Evolutionary conservation across 768 basidiomycete species (phyloP).

Genomic region (Galerina sulciceps): DNA sequence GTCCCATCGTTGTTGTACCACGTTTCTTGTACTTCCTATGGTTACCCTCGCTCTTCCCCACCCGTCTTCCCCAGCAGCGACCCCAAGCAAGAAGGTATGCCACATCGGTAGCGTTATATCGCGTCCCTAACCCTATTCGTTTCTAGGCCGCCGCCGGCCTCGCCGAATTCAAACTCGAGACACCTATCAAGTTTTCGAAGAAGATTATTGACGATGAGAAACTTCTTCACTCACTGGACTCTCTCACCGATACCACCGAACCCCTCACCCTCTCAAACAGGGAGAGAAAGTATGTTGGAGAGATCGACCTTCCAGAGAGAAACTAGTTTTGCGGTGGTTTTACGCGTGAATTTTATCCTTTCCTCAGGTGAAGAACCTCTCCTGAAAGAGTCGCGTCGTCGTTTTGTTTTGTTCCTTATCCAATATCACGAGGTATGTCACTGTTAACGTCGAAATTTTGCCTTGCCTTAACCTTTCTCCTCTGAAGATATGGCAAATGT

Average conservation of each 20-base stretch:
- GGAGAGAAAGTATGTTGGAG: constrained; percentile 64
- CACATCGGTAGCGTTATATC: not conserved
- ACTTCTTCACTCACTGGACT: constrained; percentile 37
- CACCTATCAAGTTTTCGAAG: constrained; percentile 38
- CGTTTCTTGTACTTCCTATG: constrained; percentile 28
- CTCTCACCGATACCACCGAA: constrained; percentile 37
- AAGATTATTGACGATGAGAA: constrained; percentile 39
- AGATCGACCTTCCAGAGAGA: constrained; percentile 71
- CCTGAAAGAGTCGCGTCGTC: constrained; percentile 75
- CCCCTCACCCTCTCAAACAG: constrained; percentile 30
- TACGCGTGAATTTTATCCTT: constrained; percentile 21
- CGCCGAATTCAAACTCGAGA: constrained; percentile 44
- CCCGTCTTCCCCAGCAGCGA: constrained; percentile 36
- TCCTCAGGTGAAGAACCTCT: constrained; percentile 79
- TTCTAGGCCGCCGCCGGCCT: constrained; percentile 47
- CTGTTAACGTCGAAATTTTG: not conserved
- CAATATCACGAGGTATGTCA: constrained; percentile 83
- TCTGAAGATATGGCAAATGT: constrained; percentile 92
- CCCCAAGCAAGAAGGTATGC: constrained; percentile 58
- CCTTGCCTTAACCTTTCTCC: constrained; percentile 1
- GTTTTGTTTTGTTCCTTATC: constrained; percentile 95
- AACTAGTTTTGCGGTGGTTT: constrained; percentile 16
- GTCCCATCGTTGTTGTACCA: no score
- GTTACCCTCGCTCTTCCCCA: constrained; percentile 30
- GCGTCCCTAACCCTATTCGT: constrained; percentile 4